Base-by-base conservation (phyloP, 495 filamentous ascomycete genomes). In the Staphylotrichum tortipilum region DNA sequence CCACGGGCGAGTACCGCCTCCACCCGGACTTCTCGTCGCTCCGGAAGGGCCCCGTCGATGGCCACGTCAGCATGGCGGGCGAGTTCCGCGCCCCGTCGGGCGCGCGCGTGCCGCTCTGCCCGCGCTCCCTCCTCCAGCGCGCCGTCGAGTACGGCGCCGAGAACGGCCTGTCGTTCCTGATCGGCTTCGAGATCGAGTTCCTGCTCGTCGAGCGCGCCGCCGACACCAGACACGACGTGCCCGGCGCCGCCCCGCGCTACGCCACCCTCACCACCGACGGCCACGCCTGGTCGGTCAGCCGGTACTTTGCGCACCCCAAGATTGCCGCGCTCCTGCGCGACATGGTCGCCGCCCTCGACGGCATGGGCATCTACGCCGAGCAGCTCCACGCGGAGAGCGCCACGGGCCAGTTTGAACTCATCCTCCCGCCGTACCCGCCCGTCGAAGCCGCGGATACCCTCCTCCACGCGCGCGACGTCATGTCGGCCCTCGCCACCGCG, bases 111-210 rank as follows among this genome's bases (percentile, higher is more conserved):
- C 48, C 55, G 11, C 51, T 77, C 47, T 87, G 86, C 58, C 81
- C 83, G 0, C 71, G 88, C 19, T 74, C 72, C 7, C 53, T 79
- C 26, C 67, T 86, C 33, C 66, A 71, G 3, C 67, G 67, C 21
- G 68, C 81, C 12, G 58, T 84, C 11, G 63, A 73, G n/a, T 62
- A 68, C 10, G 67, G 74, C 12, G 59, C 67, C 8, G 67, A 78
- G 29, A 58, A 76, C 22, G 64, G 67, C 19, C 55, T 77, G 3
- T 61, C 58, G 4, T 77, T 89, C 31, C 68, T 84, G 1, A 60
- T 86, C 23, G 89, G 89, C 4, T 91, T 90, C 56, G 89, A 94
- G 64, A 80, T 90, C 29, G 89, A 94, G 63, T 80, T 95, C 17
- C 72, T 88, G 6, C 82, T 94, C 50, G 61, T 92, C 9, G 65